Percentiles rank a stretch among this genome's conserved stretches.
Conservation (phyloP, 1,139 yeast species). For the Geotrichum siamense region DNA sequence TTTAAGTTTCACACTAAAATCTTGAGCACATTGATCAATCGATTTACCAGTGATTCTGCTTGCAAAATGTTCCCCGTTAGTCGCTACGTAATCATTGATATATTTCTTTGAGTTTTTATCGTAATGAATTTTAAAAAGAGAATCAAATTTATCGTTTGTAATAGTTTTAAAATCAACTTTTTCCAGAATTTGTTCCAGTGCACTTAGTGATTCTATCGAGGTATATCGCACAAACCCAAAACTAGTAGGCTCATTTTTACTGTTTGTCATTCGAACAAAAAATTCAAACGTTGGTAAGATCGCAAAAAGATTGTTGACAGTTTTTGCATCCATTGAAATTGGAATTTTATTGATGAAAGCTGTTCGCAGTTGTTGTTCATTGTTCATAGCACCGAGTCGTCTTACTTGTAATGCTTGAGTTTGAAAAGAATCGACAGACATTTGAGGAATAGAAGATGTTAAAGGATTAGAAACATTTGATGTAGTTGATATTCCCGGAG, state of each 20-base stretch:
- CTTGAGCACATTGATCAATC: slow-evolving; percentile 12
- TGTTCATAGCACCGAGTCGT: slow-evolving; percentile 23
- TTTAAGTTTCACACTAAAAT: slow-evolving; percentile 13
- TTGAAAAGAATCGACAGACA: neutral
- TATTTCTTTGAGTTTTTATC: slow-evolving; percentile 19
- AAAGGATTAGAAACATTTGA: neutral
- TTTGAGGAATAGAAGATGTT: neutral
- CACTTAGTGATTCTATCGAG: slow-evolving; percentile 22
- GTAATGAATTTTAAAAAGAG: slow-evolving; percentile 19
- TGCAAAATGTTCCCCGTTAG: slow-evolving; percentile 19
- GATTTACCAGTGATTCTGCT: slow-evolving; percentile 14
- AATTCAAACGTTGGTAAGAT: slow-evolving; percentile 26
- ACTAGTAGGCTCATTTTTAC: slow-evolving; percentile 21
- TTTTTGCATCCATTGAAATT: slow-evolving; percentile 27
- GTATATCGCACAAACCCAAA: slow-evolving; percentile 26
- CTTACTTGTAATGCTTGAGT: slow-evolving; percentile 35
- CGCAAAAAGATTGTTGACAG: slow-evolving; percentile 24
- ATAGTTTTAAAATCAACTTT: slow-evolving; percentile 19
- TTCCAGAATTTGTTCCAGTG: slow-evolving; percentile 25
- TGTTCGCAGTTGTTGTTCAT: slow-evolving; percentile 31
- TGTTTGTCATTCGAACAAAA: slow-evolving; percentile 22
- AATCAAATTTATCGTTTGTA: slow-evolving; percentile 21
- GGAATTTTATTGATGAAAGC: slow-evolving; percentile 32
- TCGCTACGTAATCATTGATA: slow-evolving; percentile 19
- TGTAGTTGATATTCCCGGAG: slow-evolving; percentile 1